Percentiles rank a stretch among this genome's conserved stretches.
Conservation (phyloP, 1,284 basidiomycete genomes). For the Xerocomus alliaceus region DNA sequence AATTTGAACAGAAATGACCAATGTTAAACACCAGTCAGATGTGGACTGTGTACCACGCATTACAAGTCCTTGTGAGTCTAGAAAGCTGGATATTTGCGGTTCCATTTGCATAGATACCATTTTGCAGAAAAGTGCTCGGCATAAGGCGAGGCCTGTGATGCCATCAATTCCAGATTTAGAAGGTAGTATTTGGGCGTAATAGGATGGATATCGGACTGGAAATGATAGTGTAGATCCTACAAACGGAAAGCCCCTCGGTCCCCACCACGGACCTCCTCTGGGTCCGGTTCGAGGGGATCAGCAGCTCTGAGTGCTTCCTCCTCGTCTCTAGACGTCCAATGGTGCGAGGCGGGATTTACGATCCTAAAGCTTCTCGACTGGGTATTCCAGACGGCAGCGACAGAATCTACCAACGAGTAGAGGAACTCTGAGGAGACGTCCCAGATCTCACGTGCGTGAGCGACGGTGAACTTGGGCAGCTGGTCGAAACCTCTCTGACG, state of each 20-base stretch:
- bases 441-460: slow-evolving; percentile 32
- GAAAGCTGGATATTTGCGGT: no score
- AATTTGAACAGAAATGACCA: no score
- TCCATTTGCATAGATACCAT: no score
- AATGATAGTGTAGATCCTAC: slow-evolving; percentile 14
- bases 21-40: no score
- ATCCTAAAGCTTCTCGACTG: slow-evolving; percentile 18
- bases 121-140: no score
- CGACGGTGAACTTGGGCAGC: slow-evolving; percentile 67
- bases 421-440: slow-evolving; percentile 33
- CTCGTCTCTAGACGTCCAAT: slow-evolving; percentile 42
- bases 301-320: slow-evolving; percentile 34
- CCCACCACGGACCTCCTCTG: slow-evolving; percentile 4
- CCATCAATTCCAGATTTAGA: no score
- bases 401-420: slow-evolving; percentile 20
- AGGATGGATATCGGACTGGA: neutral
- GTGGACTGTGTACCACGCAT: no score
- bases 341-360: slow-evolving; percentile 36
- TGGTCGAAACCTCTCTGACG: slow-evolving; percentile 67
- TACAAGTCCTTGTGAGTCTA: no score
- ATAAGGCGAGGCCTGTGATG: no score
- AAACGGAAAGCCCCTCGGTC: neutral
- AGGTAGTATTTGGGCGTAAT: no score
- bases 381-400: slow-evolving; percentile 22
- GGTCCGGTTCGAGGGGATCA: slow-evolving; percentile 33